phyloP scores from a whole-genome alignment of 345 rosid genomes.

The Bruguiera gymnorhiza region DNA sequence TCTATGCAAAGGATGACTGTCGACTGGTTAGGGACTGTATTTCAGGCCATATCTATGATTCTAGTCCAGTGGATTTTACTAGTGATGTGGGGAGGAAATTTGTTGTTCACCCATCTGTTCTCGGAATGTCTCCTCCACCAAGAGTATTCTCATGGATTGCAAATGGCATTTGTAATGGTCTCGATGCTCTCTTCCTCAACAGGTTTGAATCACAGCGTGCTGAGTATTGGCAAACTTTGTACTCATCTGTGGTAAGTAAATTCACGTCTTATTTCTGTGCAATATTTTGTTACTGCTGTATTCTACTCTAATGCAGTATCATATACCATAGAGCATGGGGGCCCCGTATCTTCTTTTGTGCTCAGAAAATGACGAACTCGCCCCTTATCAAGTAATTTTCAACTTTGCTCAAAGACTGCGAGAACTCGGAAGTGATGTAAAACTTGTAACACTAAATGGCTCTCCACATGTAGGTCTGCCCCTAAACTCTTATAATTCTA shows the following conservation, averaged over 20 bases:
- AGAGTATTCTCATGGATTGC: slow-evolving; percentile 67
- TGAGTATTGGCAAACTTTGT: slow-evolving; percentile 89
- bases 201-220: slow-evolving; percentile 90
- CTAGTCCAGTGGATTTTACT: slow-evolving; percentile 85
- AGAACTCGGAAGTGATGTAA: slow-evolving; percentile 77
- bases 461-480: slow-evolving; percentile 85
- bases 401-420: slow-evolving; percentile 67
- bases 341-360: slow-evolving; percentile 81
- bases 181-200: slow-evolving; percentile 78
- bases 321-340: slow-evolving; percentile 51
- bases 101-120: slow-evolving; percentile 68
- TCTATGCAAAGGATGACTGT: slow-evolving; percentile 56
- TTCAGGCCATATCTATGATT: slow-evolving; percentile 76
- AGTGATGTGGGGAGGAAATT: slow-evolving; percentile 72
- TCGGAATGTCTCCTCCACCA: slow-evolving; percentile 67
- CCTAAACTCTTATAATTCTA: slow-evolving; percentile 9
- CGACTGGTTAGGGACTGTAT: slow-evolving; percentile 66
- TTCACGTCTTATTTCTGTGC: background rate
- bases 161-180: slow-evolving; percentile 64
- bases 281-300: background rate
- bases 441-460: slow-evolving; percentile 65
- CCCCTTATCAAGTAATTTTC: slow-evolving; percentile 64
- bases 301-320: slow-evolving; percentile 3
- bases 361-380: slow-evolving; percentile 78
- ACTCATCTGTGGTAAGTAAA: slow-evolving; percentile 76